Evolutionary conservation across 164 flowering plant species (phyloP).

Genomic region (Vitis rotundifolia): DNA sequence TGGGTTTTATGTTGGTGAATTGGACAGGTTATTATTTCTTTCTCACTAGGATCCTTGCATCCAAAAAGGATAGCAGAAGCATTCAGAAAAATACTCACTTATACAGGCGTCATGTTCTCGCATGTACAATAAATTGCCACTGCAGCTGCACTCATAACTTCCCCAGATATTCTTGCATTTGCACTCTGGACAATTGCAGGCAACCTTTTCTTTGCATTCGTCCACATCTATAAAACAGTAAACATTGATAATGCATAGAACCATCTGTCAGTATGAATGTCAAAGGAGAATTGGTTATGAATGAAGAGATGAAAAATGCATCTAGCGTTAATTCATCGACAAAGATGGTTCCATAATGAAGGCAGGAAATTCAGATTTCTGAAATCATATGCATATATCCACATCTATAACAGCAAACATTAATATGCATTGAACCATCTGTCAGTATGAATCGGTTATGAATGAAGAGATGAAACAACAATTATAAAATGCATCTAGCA

Average conservation of each 20-base stretch:
- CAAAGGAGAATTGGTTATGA: too few species aligned
- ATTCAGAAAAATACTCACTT: constrained; percentile 46
- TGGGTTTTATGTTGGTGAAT: not conserved
- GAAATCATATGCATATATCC: constrained; percentile 62
- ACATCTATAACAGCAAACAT: constrained; percentile 51
- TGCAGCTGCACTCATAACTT: constrained; percentile 87
- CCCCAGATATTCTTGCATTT: constrained; percentile 98
- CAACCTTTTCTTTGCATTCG: constrained; percentile 82
- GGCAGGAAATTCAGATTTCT: too few species aligned
- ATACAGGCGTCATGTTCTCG: constrained; percentile 88
- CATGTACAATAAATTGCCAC: constrained; percentile 68
- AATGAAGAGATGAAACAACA: too few species aligned
- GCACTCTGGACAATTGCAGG: constrained; percentile 90
- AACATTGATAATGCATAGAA: not conserved
- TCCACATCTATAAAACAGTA: constrained; percentile 63
- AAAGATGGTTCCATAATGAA: too few species aligned
- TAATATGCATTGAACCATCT: not conserved
- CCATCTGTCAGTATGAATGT: not conserved
- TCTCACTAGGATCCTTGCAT: not conserved
- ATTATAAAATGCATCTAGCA: too few species aligned
- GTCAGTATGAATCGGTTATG: too few species aligned
- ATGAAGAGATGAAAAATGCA: too few species aligned
- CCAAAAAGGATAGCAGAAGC: not conserved
- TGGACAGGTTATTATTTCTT: not conserved
- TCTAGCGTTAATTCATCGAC: too few species aligned